Percentiles rank a stretch among this genome's conserved stretches.
Conservation (phyloP, 2,329 filamentous ascomycete species). For the Calonectria honghensis region DNA sequence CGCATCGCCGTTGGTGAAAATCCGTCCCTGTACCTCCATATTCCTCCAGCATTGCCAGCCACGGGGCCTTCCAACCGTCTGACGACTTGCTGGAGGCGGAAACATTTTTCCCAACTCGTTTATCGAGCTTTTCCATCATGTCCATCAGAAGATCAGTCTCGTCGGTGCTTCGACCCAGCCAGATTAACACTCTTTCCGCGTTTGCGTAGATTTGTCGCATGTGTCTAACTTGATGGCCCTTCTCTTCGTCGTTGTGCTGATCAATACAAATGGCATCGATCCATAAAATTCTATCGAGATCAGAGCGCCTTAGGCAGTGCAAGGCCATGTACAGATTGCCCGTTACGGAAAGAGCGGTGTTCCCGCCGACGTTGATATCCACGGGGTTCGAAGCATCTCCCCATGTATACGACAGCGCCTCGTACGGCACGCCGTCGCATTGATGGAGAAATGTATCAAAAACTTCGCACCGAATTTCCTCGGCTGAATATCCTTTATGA, state of each 20-base stretch:
- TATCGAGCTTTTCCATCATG: constrained; percentile 20
- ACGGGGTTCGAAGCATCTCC: not conserved
- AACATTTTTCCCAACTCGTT: not conserved
- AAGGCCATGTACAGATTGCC: constrained; percentile 17
- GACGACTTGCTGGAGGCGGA: not conserved
- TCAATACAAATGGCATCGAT: constrained; percentile 12
- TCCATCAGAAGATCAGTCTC: constrained; percentile 4
- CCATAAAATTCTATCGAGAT: constrained; percentile 6
- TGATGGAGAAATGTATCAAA: constrained; percentile 12
- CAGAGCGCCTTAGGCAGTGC: not conserved
- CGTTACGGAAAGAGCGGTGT: not conserved
- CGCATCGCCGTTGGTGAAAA: not conserved
- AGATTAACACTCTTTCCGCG: constrained; percentile 10
- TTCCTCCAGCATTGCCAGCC: not conserved
- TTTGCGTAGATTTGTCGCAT: constrained; percentile 6
- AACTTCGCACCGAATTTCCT: not conserved
- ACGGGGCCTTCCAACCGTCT: not conserved
- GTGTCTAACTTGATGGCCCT: constrained; percentile 3
- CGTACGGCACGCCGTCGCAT: not conserved
- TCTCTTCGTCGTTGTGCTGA: constrained; percentile 5
- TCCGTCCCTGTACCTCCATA: not conserved
- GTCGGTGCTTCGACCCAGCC: not conserved
- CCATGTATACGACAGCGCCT: constrained; percentile 10
- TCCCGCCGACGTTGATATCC: not conserved
- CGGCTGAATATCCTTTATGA: not conserved